Base-by-base conservation (phyloP, 2,329 filamentous ascomycete genomes). In the Aspergillus melleus region DNA sequence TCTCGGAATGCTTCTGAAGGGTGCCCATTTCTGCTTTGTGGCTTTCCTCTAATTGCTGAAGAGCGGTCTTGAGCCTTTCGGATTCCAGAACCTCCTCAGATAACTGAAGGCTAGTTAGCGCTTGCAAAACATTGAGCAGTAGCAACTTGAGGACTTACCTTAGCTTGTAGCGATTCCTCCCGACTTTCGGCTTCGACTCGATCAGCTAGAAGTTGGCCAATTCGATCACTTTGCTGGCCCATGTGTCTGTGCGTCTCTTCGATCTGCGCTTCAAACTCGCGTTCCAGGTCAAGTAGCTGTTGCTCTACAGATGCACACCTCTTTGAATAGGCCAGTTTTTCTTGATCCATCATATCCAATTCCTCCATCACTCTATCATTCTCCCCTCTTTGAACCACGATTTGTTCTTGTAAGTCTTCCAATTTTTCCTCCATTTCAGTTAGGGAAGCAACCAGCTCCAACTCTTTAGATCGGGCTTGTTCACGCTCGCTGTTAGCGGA, bases 371-470 rank as follows among this genome's bases (percentile, higher is more conserved):
- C 49, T 29, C 66, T 51, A 19, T 66, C 57, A 58, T 66, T 68
- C 44, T 71, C 65, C 30, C 60, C 60, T 57, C 54, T 61, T n/a
- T 70, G 60, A 16, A 56, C 51, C 47, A 65, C 64, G 4, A 79
- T 57, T 26, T 76, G 65, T 49, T 77, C 72, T 26, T 79, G 74
- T 12, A 78, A 64, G 46, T 78, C 75, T 26, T 80, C 78, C 4
- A 81, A 56, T 6, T 73, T 70, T 57, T 83, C 80, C 32, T 82
- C 77, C 58, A 78, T 80, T 20, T 75, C 76, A 1, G 79, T 78
- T 4, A 79, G 59, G 8, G 69, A 74, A 44, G 79, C 76, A 22
- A 78, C 72, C 24, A 79, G 69, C 32, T 77, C 75, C 3, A 83
- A 62, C 49, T 85, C 79, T 59, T 70, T 70, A 9, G 70, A 70